Base-by-base conservation (phyloP, 1,284 basidiomycete genomes). In the Sporisorium iseilematis-ciliati region DNA sequence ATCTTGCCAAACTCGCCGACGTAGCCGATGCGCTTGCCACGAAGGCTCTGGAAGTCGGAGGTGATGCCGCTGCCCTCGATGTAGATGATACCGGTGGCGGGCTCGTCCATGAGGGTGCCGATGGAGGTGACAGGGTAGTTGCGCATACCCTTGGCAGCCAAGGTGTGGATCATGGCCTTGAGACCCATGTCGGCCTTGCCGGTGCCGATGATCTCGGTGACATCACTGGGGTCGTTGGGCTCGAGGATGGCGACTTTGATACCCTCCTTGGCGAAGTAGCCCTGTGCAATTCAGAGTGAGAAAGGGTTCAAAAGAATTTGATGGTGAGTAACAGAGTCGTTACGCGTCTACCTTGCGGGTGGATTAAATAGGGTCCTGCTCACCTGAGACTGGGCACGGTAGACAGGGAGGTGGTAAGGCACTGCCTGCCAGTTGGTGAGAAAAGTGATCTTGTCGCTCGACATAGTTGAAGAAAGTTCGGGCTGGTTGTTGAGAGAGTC, bases 1-100 rank as follows among this genome's bases (percentile, higher is more conserved):
- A 88, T 82, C 84, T 87, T 82, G 72, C 81, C 84, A 70, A 86
- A 85, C 61, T 88, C 71, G 75, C 86, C 79, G 75, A 88, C 81
- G 83, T 88, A 84, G 71, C 85, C 68, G 84, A 85, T 88, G 75
- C 79, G 86, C 72, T 86, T 86, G 51, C 86, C 86, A 8, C 79
- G 77, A 26, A 87, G 81, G 21, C 80, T 82, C 51, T 65, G 75
- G 57, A 87, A 86, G 75, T 86, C 83, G n/a, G 80, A 52, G 20
- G 81, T 81, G 72, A 86, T 81, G 35, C 84, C 85, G 12, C 78
- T 80, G 11, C 85, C 84, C 57, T 84, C 81, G 50, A 86, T 78
- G 75, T 86, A 86, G 57, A 86, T 77, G 41, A 86, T 77, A 21
- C 86, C 86, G 14, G 86, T 86, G 75, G 86, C 85, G 26, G 86